A percentile compares a stretch with the other conserved stretches of the same genome.
Evolutionary conservation across 805 yeast genomes (phyloP).

Genomic region (Vanderwaltozyma yarrowii): DNA sequence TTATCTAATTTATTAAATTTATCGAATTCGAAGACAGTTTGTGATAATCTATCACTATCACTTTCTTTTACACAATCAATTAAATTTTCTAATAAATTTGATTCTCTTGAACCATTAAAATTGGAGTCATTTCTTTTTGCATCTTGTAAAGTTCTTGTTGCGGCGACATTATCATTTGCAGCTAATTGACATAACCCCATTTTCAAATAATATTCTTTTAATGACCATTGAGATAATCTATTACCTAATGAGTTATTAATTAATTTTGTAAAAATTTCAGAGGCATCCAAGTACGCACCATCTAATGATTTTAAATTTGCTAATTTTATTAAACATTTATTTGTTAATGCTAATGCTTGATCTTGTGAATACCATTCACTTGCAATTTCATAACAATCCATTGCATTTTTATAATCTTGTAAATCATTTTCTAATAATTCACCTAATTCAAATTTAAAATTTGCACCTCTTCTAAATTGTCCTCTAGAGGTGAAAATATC

Average conservation of each 20-base stretch:
- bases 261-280: constrained; percentile 64
- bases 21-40: constrained; percentile 71
- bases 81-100: constrained; percentile 52
- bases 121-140: constrained; percentile 64
- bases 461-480: constrained; percentile 93
- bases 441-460: constrained; percentile 84
- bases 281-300: constrained; percentile 68
- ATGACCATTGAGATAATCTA: constrained; percentile 75
- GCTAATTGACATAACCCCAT: constrained; percentile 77
- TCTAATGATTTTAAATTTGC: constrained; percentile 78
- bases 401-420: constrained; percentile 57
- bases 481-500: constrained; percentile 81
- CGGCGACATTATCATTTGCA: constrained; percentile 78
- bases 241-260: constrained; percentile 69
- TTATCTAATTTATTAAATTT: constrained; percentile 82
- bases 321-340: constrained; percentile 77
- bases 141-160: constrained; percentile 56
- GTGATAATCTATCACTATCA: constrained; percentile 66
- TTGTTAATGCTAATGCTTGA: constrained; percentile 83
- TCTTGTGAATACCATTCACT: constrained; percentile 95
- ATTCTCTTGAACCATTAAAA: constrained; percentile 67
- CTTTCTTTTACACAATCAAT: constrained; percentile 70
- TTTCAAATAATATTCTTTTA: constrained; percentile 86
- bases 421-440: constrained; percentile 72
- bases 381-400: constrained; percentile 75